Base-by-base conservation (phyloP, 495 filamentous ascomycete genomes). In the Penicillium cataractarum region DNA sequence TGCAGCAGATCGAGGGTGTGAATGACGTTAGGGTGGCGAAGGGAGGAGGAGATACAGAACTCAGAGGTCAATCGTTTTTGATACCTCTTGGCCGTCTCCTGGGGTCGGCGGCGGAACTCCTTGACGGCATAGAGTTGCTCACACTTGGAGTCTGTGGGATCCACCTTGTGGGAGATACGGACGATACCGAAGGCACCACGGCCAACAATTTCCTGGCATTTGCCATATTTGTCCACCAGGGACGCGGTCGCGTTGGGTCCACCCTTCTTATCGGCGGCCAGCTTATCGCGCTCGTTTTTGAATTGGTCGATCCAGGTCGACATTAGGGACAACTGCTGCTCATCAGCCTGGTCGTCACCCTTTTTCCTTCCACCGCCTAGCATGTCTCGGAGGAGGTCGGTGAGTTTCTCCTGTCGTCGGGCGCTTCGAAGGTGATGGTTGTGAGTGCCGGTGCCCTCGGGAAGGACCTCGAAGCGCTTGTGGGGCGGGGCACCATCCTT, bases 81-180 rank as follows among this genome's bases (percentile, higher is more conserved):
- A 71, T 99, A 99, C 75, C 97, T 96, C 81, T 96, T 96, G 60
- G 89, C 86, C 10, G 91, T 93, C 76, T 99, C 96, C 64, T 95
- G 90, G 5, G 96, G 96, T 19, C 94, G 85, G 53, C 93, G 90
- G 32, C 93, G 92, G 78, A 99, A 99, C 71, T 98, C 95, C 76
- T 99, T 99, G 71, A 99, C 94, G 49, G 95, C 95, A 71, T 93
- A 99, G 12, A 98, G 84, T 78, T 95, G 95, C 76, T 98, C 96
- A 46, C 84, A 80, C 58, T 85, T 87, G 31, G 89, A 89, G 71
- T 93, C 92, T 58, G 81, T 85, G 13, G 92, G 90, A 60, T 94
- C 86, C 40, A 92, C 86, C 76, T 98, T 98, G 82, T 99, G 95
- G n/a, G 95, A 96, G 72, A 98, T 97, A 37, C 96, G 87, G 62